Percentiles rank a stretch among this genome's conserved stretches.
Conservation (phyloP, 225 moss, liverwort and hornwort genomes). For the Ulota crispa region DNA sequence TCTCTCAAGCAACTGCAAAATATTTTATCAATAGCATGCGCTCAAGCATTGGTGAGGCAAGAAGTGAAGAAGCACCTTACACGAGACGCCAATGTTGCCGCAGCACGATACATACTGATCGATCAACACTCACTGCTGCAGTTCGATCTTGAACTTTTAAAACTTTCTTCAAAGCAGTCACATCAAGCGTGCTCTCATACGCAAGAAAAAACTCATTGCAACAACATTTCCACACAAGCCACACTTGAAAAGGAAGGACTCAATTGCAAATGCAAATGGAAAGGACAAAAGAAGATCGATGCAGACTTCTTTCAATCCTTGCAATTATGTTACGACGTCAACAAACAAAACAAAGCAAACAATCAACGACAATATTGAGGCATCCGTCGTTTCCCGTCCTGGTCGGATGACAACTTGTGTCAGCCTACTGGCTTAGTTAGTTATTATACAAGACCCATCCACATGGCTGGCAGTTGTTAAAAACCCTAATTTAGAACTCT, state of each 20-base stretch:
- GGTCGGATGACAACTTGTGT: neutral
- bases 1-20: neutral
- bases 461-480: conserved; percentile 18
- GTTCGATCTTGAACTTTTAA: too few relatives aligned
- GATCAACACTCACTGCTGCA: too few relatives aligned
- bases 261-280: neutral
- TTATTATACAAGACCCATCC: conserved; percentile 1
- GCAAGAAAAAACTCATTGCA: neutral
- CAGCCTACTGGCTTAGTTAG: neutral
- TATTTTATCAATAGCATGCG: neutral
- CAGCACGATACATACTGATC: conserved; percentile 41
- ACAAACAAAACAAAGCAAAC: neutral
- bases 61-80: conserved; percentile 37
- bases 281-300: conserved; percentile 9
- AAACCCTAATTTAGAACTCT: neutral
- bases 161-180: neutral
- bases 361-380: neutral
- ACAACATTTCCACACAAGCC: neutral
- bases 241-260: neutral
- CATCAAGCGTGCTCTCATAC: conserved; percentile 8
- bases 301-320: conserved; percentile 12
- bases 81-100: conserved; percentile 37
- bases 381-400: neutral
- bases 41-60: neutral
- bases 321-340: neutral